Base-by-base conservation (phyloP, 2,329 filamentous ascomycete genomes). In the Nemania serpens region DNA sequence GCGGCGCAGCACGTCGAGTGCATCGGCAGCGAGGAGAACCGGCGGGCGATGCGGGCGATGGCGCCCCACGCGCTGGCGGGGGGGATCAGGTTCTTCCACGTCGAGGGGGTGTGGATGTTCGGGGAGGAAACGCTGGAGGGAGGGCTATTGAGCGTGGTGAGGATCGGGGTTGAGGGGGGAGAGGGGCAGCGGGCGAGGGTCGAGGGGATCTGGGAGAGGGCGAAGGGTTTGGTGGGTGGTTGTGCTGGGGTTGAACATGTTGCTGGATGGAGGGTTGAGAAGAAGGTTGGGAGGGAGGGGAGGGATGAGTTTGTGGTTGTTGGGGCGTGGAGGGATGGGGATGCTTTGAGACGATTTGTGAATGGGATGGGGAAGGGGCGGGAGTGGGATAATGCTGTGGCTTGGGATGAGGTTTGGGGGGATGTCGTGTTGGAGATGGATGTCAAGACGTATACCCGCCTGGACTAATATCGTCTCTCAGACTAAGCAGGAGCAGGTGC, bases 211-310 rank as follows among this genome's bases (percentile, higher is more conserved):
- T 63, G 67, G 58, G 47, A 33, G 10, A 34, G 12, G 3, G 58
- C 43, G 15, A 62, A 58, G 55, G 22, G 12, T 2, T 4, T 47
- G 45, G 22, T 66, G 18, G 41, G 39, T n/a, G 20, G 5, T 1
- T 25, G n/a, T 2, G 50, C 55, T 4, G 62, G 61, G 3, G 55
- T 62, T 20, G 57, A 58, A 20, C 63, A 66, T 22, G 36, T 42
- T 5, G 63, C 46, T 1, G 67, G 68, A 1, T 70, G 68, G 68
- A 59, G 53, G 42, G 56, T 68, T 43, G 68, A 70, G 59, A 67
- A 62, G 45, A 62, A 66, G 17, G 42, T 52, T 33, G 66, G 59
- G 1, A 37, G 61, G 25, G 61, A 60, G 51, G 58, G 56, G 15
- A 57, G 39, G 37, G 59, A 62, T 42, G 55, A 65, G 48, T 69